Evolutionary conservation across 2,329 filamentous ascomycete genomes (phyloP).

Genomic region (Colletotrichum spinosum): DNA sequence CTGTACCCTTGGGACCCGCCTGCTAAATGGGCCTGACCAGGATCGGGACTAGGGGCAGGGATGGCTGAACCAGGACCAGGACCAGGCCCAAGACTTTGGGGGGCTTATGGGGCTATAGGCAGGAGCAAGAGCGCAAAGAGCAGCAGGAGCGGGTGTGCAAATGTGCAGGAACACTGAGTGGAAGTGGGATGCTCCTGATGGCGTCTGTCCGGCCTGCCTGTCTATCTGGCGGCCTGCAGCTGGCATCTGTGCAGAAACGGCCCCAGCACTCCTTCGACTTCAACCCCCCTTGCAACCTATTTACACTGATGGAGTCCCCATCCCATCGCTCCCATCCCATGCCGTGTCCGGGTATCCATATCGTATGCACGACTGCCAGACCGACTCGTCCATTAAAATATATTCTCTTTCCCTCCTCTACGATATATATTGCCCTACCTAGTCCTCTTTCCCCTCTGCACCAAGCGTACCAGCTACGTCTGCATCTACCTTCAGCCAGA

Average conservation of each 20-base stretch:
- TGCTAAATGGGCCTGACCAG: conserved; percentile 11
- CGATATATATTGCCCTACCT: not conserved
- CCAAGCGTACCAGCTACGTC: not conserved
- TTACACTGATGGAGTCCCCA: conserved; percentile 35
- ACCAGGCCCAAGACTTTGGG: not conserved
- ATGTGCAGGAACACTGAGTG: conserved; percentile 18
- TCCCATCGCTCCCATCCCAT: conserved; percentile 7
- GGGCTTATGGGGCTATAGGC: not conserved
- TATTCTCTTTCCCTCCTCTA: conserved; percentile 31
- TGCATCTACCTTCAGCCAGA: not conserved
- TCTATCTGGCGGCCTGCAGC: conserved; percentile 31
- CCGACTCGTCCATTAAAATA: conserved; percentile 36
- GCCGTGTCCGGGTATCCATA: conserved; percentile 14
- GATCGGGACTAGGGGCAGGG: conserved; percentile 8
- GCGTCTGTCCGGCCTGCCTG: conserved; percentile 22
- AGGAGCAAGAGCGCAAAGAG: conserved; percentile 20
- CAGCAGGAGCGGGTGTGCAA: conserved; percentile 10
- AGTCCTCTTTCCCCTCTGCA: conserved; percentile 1
- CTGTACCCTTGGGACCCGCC: conserved; percentile 27
- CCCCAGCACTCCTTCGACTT: conserved; percentile 6
- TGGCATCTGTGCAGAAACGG: conserved; percentile 31
- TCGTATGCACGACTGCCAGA: conserved; percentile 25
- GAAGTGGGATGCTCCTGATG: conserved; percentile 21
- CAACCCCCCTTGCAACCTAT: conserved; percentile 24
- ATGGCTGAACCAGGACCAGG: conserved; percentile 3